Evolutionary conservation across 1,284 basidiomycete species (phyloP), one percentile per base, ranked within the genome.

Genomic region (Ceratobasidium sp.): DNA sequence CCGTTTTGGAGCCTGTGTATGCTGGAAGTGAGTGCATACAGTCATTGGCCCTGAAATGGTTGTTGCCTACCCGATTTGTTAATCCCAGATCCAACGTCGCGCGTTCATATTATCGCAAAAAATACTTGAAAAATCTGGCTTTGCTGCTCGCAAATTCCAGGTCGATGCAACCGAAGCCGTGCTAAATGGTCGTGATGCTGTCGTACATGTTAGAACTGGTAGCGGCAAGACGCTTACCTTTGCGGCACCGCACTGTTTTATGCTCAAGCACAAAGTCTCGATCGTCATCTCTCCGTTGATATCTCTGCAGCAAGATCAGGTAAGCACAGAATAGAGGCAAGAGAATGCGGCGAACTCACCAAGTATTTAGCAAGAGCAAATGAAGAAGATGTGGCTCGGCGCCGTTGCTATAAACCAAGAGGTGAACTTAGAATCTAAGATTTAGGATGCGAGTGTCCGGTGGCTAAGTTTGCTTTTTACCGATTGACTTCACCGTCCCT

Each of bases 1-100:
- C 16, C 30, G 6, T 6, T 46, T 27, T n/a, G 48, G 64, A 66
- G 23, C 44, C 18, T 16, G 44, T 8, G 12, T n/a, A 46, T 27
- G 20, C n/a, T 27, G 41, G n/a, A 8, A 8, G 64, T 66, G 41
- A 66, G 64, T 66, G 41, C 44, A 66, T 66, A 66, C 30, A 27
- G 41, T 66, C 30, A 8, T 27, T 48, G 46, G 18, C 18, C 10
- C 46, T 27, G n/a, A 66, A 18, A 18, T 48, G n/a, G 8, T 8
- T 18, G 12, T 1, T 23, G 27, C 10, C 18, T 66, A 23, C 33
- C 35, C 16, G 20, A 41, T 62, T 33, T 27, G 41, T 66, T 14
- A 14, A 3, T 27, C 3, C 23, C 38, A 66, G 64, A 66, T 66
- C 44, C 44, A 18, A 27, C 46, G 20, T n/a, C 23, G 14, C 14